A percentile compares a stretch with the other conserved stretches of the same genome.
Evolutionary conservation across 352 stramenopile species (phyloP).

Genomic region (Globisporangium perplexum): DNA sequence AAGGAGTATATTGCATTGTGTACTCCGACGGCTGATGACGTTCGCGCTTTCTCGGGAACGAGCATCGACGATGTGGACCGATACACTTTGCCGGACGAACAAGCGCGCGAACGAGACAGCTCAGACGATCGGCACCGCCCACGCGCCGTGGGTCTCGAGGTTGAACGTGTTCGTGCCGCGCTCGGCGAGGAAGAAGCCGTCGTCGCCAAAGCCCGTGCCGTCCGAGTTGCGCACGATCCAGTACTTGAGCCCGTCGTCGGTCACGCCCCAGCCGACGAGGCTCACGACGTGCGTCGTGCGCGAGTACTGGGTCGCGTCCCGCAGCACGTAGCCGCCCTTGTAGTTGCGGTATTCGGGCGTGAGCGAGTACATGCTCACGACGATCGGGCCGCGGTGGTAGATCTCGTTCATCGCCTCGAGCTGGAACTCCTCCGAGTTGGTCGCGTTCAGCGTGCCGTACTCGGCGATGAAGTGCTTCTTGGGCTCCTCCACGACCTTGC

Average conservation of each 20-base stretch:
- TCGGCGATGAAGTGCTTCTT: conserved; percentile 69
- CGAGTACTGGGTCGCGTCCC: conserved; percentile 72
- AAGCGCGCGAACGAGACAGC: too few species aligned
- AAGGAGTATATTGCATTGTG: too few species aligned
- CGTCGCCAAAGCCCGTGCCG: conserved; percentile 70
- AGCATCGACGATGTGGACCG: too few species aligned
- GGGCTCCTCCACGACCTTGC: conserved; percentile 44
- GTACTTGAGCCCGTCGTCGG: conserved; percentile 87
- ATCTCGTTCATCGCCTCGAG: conserved; percentile 93
- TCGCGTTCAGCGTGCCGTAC: conserved; percentile 76
- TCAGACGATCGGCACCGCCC: conserved; percentile 59
- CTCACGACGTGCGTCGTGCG: conserved; percentile 91
- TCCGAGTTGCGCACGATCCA: conserved; percentile 96
- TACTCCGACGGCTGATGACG: too few species aligned
- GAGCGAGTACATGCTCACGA: conserved; percentile 89
- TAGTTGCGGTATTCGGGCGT: conserved; percentile 80
- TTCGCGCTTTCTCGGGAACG: too few species aligned
- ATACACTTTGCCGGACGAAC: too few species aligned
- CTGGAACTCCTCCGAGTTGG: conserved; percentile 53
- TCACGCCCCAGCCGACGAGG: conserved; percentile 93
- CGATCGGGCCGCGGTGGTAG: conserved; percentile 92
- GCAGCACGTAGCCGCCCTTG: conserved; percentile 87
- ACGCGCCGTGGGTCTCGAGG: conserved; percentile 65
- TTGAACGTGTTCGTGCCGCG: conserved; percentile 76
- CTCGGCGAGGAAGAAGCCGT: conserved; percentile 68